Percentiles rank a stretch among this genome's conserved stretches.
These are phyloP conservation scores for Leccinum holopus DNA, from an alignment of 1,284 basidiomycete species.

Conservation along the genomic window DNA sequence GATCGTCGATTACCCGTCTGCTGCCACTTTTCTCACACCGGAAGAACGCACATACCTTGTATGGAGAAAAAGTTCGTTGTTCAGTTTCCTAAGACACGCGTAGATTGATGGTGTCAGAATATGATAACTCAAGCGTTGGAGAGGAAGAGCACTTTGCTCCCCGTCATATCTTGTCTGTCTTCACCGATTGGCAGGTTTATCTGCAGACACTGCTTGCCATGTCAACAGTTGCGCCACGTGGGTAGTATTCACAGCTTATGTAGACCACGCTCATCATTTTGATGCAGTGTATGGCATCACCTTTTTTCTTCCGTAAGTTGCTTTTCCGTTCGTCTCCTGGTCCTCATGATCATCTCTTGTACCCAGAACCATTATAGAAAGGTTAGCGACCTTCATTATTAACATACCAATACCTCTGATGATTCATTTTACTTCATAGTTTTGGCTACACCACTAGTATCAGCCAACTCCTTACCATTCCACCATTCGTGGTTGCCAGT, in stretches of 20 bases:
- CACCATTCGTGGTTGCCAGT: slow-evolving; percentile 66
- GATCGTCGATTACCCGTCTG: slow-evolving; percentile 50
- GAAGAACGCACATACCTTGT: slow-evolving; percentile 46
- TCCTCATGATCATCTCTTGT: too few species aligned
- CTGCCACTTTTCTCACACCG: slow-evolving; percentile 46
- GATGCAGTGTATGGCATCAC: slow-evolving; percentile 55
- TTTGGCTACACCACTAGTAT: slow-evolving; percentile 58
- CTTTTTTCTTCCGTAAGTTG: slow-evolving; percentile 61
- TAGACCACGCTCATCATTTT: slow-evolving; percentile 6
- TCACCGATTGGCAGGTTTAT: slow-evolving; percentile 64
- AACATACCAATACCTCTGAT: background rate
- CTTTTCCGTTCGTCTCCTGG: background rate
- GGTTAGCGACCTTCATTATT: slow-evolving; percentile 35
- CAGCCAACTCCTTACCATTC: slow-evolving; percentile 68
- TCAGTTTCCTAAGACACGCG: background rate
- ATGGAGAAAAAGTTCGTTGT: slow-evolving; percentile 55
- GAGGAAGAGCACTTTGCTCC: slow-evolving; percentile 41
- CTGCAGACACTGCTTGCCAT: slow-evolving; percentile 48
- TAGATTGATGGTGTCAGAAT: slow-evolving; percentile 28
- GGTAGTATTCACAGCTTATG: slow-evolving; percentile 25
- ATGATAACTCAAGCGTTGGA: slow-evolving; percentile 63
- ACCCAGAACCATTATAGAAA: slow-evolving; percentile 59
- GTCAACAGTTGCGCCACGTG: slow-evolving; percentile 58
- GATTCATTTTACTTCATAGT: slow-evolving; percentile 28
- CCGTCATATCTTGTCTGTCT: slow-evolving; percentile 50